Conservation (phyloP, 306 rosid species). For the Cicer bijugum region DNA sequence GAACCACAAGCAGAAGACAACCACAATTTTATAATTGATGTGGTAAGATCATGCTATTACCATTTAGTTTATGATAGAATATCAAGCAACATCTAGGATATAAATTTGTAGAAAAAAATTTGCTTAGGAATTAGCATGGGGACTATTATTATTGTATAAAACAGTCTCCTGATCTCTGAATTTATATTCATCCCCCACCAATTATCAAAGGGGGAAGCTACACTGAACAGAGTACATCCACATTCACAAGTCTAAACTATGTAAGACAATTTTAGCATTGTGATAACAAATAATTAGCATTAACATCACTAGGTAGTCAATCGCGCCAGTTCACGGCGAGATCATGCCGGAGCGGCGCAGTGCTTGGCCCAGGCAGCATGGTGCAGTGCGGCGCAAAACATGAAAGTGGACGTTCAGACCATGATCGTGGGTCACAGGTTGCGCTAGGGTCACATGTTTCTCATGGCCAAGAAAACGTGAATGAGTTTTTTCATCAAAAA, state of each 20-base stretch:
- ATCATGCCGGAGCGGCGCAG: no score
- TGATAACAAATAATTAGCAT: not conserved
- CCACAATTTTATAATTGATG: not conserved
- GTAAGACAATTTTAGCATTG: not conserved
- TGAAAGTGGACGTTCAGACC: no score
- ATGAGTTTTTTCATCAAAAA: no score
- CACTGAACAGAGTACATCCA: not conserved
- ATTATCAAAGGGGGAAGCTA: not conserved
- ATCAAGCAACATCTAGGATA: not conserved
- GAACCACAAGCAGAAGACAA: not conserved
- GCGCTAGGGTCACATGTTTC: no score
- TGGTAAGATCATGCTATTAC: not conserved
- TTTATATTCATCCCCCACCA: not conserved
- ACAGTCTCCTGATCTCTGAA: not conserved
- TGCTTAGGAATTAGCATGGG: not conserved
- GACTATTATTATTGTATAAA: not conserved
- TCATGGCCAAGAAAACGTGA: no score
- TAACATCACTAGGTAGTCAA: not conserved
- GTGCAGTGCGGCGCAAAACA: no score
- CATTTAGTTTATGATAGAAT: not conserved
- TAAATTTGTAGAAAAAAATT: not conserved
- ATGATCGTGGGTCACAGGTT: no score
- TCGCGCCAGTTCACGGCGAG: no score
- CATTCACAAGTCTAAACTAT: conserved; percentile 10
- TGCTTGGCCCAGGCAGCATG: no score